Base-by-base conservation (phyloP, 2,329 filamentous ascomycete genomes). In the Emmonsiellopsis sp. region DNA sequence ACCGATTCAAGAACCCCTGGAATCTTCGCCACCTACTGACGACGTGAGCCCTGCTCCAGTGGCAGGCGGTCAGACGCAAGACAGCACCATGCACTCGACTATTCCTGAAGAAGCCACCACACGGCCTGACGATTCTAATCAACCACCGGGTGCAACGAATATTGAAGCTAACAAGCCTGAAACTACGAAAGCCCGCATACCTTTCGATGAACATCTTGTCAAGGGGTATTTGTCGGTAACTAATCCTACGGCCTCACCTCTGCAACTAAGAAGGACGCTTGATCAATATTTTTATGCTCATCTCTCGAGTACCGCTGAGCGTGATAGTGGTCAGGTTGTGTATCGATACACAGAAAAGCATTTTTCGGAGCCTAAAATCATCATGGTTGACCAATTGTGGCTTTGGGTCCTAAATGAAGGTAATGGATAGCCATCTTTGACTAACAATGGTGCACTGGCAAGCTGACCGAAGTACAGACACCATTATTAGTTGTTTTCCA, bases 301-400 rank as follows among this genome's bases (percentile, higher is more conserved):
- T 34, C 70, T 71, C 32, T 67, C 84, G 58, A 44, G 30, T 43
- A 86, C 82, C 0, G 71, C 76, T 43, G 73, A 70, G 7, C 76
- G 82, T 37, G 83, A 86, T 58, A 70, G 72, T 34, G 81, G 85
- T 58, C 83, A 86, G 62, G 82, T 85, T 1, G 81, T 85, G 0
- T 84, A 80, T 61, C 75, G 82, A 9, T 84, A 84, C 58, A 70
- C 66, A 35, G 70, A 72, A 42, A 64, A 63, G 13, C 62, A 62
- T 64, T 48, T 16, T 3, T 68, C 67, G 1, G 78, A 82, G 53
- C 74, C 75, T 1, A 83, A 83, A 56, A 77, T 85, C 2, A 83
- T 83, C 63, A 85, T 85, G 82, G 82, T 86, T 0, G 83, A 86
- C 62, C 83, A 86, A 59, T 69, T 86, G 1, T 86, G 83, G 83